These are phyloP conservation scores for Paxillus rubicundulus DNA, from an alignment of 768 basidiomycete species.

Conservation along the genomic window DNA sequence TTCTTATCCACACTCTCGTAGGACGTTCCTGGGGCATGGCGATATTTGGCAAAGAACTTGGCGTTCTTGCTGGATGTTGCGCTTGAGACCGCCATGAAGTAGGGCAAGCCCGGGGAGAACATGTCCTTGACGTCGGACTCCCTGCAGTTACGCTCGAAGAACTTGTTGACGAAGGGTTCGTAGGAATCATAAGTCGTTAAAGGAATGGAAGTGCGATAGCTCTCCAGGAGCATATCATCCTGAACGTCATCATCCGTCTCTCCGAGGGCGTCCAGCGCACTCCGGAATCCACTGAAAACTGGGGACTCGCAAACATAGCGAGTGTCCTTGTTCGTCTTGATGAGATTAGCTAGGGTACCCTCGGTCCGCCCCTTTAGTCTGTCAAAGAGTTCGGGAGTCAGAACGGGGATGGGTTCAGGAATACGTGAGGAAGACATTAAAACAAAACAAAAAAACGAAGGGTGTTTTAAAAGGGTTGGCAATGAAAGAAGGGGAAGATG, in stretches of 20 bases:
- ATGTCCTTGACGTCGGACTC: conserved; percentile 17
- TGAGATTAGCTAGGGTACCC: conserved; percentile 8
- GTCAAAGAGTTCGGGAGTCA: conserved; percentile 4
- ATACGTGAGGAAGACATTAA: background rate
- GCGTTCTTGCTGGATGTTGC: conserved; percentile 17
- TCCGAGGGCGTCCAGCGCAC: conserved; percentile 7
- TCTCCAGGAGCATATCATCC: conserved; percentile 8
- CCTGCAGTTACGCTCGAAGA: conserved; percentile 2
- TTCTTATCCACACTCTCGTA: conserved; percentile 12
- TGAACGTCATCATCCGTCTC: conserved; percentile 2
- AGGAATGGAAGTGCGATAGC: conserved; percentile 16
- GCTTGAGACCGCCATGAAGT: conserved; percentile 17
- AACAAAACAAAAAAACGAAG: too few species aligned
- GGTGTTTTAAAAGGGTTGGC: too few species aligned
- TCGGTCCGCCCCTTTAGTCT: background rate
- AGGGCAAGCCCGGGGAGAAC: conserved; percentile 23
- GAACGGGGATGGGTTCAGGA: conserved; percentile 1
- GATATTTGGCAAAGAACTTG: conserved; percentile 22
- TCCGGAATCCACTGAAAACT: conserved; percentile 11
- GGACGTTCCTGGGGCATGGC: conserved; percentile 1
- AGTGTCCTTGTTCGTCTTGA: conserved; percentile 12
- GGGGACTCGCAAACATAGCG: conserved; percentile 16
- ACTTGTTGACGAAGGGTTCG: conserved; percentile 13
- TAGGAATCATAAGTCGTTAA: conserved; percentile 22
- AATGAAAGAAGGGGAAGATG: too few species aligned